Evolutionary conservation across 2,329 filamentous ascomycete species (phyloP).

Genomic region (Grosmannia serpens): DNA sequence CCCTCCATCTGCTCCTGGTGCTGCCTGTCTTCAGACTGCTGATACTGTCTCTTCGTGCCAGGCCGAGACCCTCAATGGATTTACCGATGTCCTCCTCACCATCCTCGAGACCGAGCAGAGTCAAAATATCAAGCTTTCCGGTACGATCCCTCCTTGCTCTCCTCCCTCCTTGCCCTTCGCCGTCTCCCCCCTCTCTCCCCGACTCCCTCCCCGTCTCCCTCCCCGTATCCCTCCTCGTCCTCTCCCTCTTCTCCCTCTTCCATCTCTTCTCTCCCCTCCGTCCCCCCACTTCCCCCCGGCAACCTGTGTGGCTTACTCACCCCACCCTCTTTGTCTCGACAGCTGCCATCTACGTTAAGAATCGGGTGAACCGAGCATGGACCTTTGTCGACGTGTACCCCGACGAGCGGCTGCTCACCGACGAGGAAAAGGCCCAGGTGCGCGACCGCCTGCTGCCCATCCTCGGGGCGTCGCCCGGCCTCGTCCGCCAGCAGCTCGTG

Average conservation of each 20-base stretch:
- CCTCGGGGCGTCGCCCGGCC: slow-evolving; percentile 66
- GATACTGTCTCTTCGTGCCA: slow-evolving; percentile 24
- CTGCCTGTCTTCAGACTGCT: slow-evolving; percentile 6
- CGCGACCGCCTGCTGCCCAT: slow-evolving; percentile 81
- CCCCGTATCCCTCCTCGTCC: neutral
- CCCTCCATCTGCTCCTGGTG: neutral
- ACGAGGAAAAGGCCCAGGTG: slow-evolving; percentile 80
- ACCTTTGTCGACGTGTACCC: slow-evolving; percentile 63
- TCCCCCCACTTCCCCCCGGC: neutral
- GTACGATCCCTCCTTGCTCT: slow-evolving; percentile 36
- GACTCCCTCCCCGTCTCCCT: neutral
- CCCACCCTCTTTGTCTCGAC: neutral
- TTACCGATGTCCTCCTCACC: slow-evolving; percentile 81
- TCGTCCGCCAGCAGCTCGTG: slow-evolving; percentile 84
- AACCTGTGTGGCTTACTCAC: slow-evolving; percentile 2
- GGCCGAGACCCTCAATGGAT: slow-evolving; percentile 85
- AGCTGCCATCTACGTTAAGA: slow-evolving; percentile 98
- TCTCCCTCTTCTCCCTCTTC: neutral
- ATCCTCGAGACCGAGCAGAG: slow-evolving; percentile 86
- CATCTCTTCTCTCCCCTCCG: neutral
- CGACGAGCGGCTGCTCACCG: slow-evolving; percentile 64
- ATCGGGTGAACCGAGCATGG: slow-evolving; percentile 91
- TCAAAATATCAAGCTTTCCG: slow-evolving; percentile 71
- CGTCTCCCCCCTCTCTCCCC: no score
- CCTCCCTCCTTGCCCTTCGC: neutral